phyloP scores from a whole-genome alignment of 371 early-diverging fungal genomes.

The Chytridium lagenaria region DNA sequence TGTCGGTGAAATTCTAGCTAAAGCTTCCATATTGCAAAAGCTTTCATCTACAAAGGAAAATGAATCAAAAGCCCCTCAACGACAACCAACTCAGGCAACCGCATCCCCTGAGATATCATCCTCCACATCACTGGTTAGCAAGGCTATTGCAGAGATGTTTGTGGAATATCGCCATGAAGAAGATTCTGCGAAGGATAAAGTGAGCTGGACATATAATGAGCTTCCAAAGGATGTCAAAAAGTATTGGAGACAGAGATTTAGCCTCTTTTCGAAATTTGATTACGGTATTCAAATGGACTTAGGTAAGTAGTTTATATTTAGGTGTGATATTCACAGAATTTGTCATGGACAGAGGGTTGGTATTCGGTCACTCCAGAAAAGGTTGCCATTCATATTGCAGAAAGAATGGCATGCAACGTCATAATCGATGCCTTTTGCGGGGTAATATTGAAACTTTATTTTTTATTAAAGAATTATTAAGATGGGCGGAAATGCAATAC shows the following conservation, averaged over 20 bases:
- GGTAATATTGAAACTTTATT: constrained; percentile 38
- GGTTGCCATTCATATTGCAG: constrained; percentile 85
- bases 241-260: constrained; percentile 86
- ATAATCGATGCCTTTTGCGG: constrained; percentile 96
- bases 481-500: constrained; percentile 94
- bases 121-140: neutral
- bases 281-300: constrained; percentile 85
- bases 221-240: constrained; percentile 58
- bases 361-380: constrained; percentile 95
- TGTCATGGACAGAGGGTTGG: constrained; percentile 76
- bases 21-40: neutral
- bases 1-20: neutral
- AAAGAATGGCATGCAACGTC: constrained; percentile 64
- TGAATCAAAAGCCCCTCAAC: no score
- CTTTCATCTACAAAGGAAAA: neutral
- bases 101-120: no score
- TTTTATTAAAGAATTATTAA: constrained; percentile 10
- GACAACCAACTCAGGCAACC: no score
- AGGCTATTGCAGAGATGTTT: neutral
- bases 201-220: neutral
- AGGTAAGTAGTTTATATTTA: no score
- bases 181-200: neutral
- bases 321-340: neutral
- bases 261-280: constrained; percentile 83
- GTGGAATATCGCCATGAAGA: neutral